These are phyloP conservation scores for Boletus reticulatus DNA, from an alignment of 768 basidiomycete genomes.

Conservation along the genomic window DNA sequence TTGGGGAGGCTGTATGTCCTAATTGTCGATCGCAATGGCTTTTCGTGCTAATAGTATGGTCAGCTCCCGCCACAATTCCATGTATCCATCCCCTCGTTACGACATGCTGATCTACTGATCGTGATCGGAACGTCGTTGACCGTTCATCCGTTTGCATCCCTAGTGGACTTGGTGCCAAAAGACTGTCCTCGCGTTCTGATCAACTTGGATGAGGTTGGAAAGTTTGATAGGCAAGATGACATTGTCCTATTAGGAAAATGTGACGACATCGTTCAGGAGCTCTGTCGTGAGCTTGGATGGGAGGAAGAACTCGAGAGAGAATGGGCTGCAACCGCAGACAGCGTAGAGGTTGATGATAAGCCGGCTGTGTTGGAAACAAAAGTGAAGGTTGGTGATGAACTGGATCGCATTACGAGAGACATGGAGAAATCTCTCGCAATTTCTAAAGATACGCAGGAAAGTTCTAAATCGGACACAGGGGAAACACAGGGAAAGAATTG, in stretches of 20 bases:
- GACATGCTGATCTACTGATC: constrained; percentile 79
- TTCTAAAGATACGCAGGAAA: constrained; percentile 3
- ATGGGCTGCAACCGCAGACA: constrained; percentile 53
- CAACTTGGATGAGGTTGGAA: constrained; percentile 81
- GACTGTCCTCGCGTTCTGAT: constrained; percentile 82
- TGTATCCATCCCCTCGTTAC: constrained; percentile 48
- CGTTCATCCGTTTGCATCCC: constrained; percentile 83
- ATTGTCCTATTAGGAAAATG: constrained; percentile 67
- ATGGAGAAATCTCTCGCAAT: constrained; percentile 22
- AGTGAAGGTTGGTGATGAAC: constrained; percentile 16
- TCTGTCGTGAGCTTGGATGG: constrained; percentile 76
- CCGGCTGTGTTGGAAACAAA: constrained; percentile 2
- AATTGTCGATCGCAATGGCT: neutral
- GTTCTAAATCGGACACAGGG: neutral
- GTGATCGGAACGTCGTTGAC: constrained; percentile 89
- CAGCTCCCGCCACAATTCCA: constrained; percentile 78
- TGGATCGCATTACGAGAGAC: constrained; percentile 26
- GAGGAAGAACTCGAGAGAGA: constrained; percentile 52
- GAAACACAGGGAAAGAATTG: neutral
- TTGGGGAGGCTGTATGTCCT: constrained; percentile 70
- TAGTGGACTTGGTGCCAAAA: constrained; percentile 54
- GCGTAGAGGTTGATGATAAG: constrained; percentile 18
- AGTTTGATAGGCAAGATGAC: constrained; percentile 58
- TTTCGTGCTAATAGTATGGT: neutral
- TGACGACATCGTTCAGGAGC: constrained; percentile 59